phyloP scores from a whole-genome alignment of 331 rosid species.

The Quercus tomentella region DNA sequence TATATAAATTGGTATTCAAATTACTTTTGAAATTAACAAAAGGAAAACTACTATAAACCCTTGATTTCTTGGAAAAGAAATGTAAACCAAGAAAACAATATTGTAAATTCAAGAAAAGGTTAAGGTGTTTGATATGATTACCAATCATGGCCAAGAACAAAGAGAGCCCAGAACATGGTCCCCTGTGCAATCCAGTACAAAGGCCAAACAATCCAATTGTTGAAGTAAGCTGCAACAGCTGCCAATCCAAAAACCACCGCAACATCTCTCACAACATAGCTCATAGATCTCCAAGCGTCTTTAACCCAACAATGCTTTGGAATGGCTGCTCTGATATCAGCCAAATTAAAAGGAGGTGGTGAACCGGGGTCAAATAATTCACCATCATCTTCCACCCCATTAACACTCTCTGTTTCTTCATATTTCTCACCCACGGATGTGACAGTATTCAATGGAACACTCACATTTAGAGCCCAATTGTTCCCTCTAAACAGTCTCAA shows the following conservation, averaged over 20 bases:
- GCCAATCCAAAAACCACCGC: constrained; percentile 54
- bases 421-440: constrained; percentile 36
- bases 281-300: constrained; percentile 65
- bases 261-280: constrained; percentile 66
- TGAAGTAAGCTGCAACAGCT: constrained; percentile 53
- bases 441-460: constrained; percentile 40
- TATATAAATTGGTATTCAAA: not conserved
- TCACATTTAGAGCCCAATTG: constrained; percentile 49
- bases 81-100: not conserved
- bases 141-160: constrained; percentile 90
- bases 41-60: not conserved
- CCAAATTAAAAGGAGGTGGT: constrained; percentile 64
- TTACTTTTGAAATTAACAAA: not conserved
- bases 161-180: constrained; percentile 84
- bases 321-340: constrained; percentile 53
- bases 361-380: constrained; percentile 62
- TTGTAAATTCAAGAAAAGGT: not conserved
- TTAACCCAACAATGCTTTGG: constrained; percentile 80
- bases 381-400: constrained; percentile 12
- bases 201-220: constrained; percentile 67
- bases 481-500: constrained; percentile 18
- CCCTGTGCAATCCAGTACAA: constrained; percentile 85
- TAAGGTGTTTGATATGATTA: constrained; percentile 16
- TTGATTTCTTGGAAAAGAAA: not conserved
- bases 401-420: constrained; percentile 14